These are phyloP conservation scores for Kodamaea alishanica DNA, from an alignment of 1,139 yeast genomes.

Conservation along the genomic window DNA sequence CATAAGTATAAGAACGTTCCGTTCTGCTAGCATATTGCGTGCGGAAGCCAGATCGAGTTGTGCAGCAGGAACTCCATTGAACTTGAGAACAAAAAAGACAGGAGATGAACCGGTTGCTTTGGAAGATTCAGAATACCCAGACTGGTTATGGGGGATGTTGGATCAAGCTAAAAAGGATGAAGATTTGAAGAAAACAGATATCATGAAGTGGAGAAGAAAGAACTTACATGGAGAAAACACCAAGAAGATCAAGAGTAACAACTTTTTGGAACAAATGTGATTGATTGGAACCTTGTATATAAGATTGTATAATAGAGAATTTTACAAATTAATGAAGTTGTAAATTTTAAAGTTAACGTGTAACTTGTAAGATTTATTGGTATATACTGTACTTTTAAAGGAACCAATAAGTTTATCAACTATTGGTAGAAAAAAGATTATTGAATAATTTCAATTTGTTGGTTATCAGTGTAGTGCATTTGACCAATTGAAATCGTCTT, in stretches of 20 bases:
- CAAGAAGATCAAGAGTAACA: conserved; percentile 68
- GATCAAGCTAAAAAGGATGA: conserved; percentile 57
- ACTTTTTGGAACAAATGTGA: conserved; percentile 58
- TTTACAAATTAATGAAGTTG: neutral
- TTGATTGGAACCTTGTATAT: conserved; percentile 8
- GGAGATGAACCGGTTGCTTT: conserved; percentile 90
- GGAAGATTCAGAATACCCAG: conserved; percentile 86
- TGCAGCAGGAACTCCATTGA: conserved; percentile 75
- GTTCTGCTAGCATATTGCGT: conserved; percentile 6
- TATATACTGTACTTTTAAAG: too few species aligned
- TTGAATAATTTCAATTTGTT: conserved; percentile 18
- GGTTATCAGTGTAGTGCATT: conserved; percentile 26
- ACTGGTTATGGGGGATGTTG: conserved; percentile 89
- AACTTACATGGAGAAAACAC: conserved; percentile 66
- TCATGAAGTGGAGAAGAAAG: conserved; percentile 65
- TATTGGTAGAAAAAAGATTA: conserved; percentile 1
- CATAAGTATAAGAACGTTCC: conserved; percentile 10
- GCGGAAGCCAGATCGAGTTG: conserved; percentile 38
- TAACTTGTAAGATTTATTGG: too few species aligned
- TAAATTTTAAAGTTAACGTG: too few species aligned
- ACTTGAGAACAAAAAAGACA: conserved; percentile 69
- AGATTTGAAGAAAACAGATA: conserved; percentile 53
- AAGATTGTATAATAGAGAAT: conserved; percentile 1
- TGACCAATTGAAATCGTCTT: conserved; percentile 37
- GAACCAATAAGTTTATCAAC: too few species aligned